Percentiles rank a stretch among this genome's conserved stretches.
These are phyloP conservation scores for Arctostaphylos glauca DNA, from an alignment of 148 eudicot genomes.

Conservation along the genomic window DNA sequence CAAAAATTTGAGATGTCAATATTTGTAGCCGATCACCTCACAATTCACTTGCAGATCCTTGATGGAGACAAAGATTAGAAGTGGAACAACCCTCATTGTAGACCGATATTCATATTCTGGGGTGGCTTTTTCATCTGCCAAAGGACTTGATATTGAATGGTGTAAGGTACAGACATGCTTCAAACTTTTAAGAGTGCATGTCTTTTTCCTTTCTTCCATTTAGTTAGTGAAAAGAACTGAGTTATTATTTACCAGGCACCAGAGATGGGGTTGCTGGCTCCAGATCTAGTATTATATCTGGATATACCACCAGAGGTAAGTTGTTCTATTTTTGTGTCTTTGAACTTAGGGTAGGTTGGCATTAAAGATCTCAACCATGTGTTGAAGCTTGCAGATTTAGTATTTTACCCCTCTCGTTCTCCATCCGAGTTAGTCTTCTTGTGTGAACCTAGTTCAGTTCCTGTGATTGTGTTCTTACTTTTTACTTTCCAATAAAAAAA, in stretches of 20 bases:
- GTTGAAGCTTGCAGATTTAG: not conserved
- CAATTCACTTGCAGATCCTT: slow-evolving; percentile 44
- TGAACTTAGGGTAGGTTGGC: not conserved
- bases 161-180: slow-evolving; percentile 63
- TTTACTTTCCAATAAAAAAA: not conserved
- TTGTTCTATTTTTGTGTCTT: not conserved
- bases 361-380: slow-evolving; percentile 2
- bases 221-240: not conserved
- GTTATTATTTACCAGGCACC: slow-evolving; percentile 64
- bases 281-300: slow-evolving; percentile 87
- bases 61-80: slow-evolving; percentile 81
- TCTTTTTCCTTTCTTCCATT: not conserved
- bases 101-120: slow-evolving; percentile 99
- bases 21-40: not conserved
- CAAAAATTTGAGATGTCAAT: slow-evolving; percentile 9
- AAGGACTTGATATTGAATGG: slow-evolving; percentile 90
- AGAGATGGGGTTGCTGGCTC: slow-evolving; percentile 79
- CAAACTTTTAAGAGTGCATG: not conserved
- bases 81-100: slow-evolving; percentile 78
- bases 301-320: slow-evolving; percentile 94
- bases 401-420: not conserved
- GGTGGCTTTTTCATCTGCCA: slow-evolving; percentile 94
- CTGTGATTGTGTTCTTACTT: not conserved
- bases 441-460: not conserved
- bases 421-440: not conserved